Conservation (phyloP, 257 asterid genomes). For the Nicotiana knightiana region DNA sequence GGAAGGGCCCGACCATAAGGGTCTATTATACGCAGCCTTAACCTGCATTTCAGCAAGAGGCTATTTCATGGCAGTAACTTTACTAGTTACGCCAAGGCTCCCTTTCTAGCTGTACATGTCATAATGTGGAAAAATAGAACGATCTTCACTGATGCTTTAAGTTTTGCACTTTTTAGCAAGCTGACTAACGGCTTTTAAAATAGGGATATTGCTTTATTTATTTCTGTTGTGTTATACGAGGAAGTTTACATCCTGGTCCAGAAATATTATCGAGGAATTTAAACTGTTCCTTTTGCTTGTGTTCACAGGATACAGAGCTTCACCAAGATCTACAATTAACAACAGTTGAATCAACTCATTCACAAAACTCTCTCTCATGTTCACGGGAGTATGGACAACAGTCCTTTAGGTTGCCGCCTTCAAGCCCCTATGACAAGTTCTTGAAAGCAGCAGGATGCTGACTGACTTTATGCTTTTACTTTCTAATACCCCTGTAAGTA, state of each 20-base stretch:
- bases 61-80: no score
- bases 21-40: no score
- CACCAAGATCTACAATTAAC: conserved; percentile 12
- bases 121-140: not conserved
- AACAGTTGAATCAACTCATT: conserved; percentile 6
- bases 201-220: not conserved
- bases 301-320: conserved; percentile 20
- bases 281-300: not conserved
- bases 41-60: no score
- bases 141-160: no score
- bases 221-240: not conserved
- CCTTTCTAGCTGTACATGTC: not conserved
- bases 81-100: no score
- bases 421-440: conserved; percentile 51
- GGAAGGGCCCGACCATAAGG: no score
- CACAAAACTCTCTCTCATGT: conserved; percentile 19
- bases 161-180: no score
- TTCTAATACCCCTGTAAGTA: conserved; percentile 9
- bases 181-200: not conserved
- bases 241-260: not conserved
- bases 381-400: conserved; percentile 28
- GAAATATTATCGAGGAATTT: no score
- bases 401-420: conserved; percentile 46
- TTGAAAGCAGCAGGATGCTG: conserved; percentile 51
- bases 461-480: conserved; percentile 1